Conservation (phyloP, 176 grass and related monocot genomes). For the Bothriochloa decipiens region DNA sequence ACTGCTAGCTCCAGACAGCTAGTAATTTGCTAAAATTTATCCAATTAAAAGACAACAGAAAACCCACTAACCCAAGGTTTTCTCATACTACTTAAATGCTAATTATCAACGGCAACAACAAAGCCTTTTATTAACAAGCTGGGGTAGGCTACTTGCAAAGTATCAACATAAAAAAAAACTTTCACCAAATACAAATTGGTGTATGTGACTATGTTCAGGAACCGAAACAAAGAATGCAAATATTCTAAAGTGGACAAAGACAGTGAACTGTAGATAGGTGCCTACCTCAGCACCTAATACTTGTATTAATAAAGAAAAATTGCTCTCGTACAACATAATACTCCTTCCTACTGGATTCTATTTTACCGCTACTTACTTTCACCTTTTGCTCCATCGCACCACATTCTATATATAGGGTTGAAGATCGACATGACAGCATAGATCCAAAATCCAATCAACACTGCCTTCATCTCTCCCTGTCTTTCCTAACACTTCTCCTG, state of each 20-base stretch:
- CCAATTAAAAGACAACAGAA: slow-evolving; percentile 9
- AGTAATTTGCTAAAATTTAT: slow-evolving; percentile 20
- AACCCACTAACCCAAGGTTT: not conserved
- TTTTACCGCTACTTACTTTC: not conserved
- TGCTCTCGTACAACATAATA: not conserved
- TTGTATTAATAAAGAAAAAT: not conserved
- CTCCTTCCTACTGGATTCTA: not conserved
- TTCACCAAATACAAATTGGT: slow-evolving; percentile 19
- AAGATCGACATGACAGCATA: not conserved
- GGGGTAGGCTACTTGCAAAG: slow-evolving; percentile 1
- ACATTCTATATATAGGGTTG: not conserved
- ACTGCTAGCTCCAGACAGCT: not conserved
- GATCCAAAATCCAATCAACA: not conserved
- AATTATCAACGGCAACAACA: not conserved
- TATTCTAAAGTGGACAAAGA: not conserved
- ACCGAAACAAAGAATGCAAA: not conserved
- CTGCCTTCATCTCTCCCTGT: not conserved
- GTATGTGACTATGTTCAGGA: not conserved
- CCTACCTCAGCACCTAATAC: slow-evolving; percentile 1
- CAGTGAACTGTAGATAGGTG: not conserved
- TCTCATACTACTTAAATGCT: not conserved
- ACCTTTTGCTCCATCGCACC: not conserved
- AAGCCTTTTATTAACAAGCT: not conserved
- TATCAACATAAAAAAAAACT: slow-evolving; percentile 10
- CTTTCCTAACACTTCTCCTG: not conserved